Evolutionary conservation across 176 grass and related monocot species (phyloP).

Genomic region (Eleusine indica): DNA sequence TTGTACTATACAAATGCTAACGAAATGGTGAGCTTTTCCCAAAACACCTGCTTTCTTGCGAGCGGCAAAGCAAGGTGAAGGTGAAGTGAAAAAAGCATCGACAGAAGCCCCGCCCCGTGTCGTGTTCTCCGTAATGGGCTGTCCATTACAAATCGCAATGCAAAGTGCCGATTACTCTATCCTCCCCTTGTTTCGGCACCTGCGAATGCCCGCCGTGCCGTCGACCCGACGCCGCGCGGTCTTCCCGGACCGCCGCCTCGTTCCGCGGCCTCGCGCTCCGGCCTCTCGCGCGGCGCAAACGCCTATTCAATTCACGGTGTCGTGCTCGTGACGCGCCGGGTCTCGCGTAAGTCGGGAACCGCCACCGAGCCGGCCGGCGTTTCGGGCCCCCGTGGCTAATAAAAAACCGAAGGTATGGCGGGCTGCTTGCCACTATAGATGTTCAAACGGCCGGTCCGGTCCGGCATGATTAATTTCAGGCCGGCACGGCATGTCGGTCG

Average conservation of each 20-base stretch:
- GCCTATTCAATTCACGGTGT: background rate
- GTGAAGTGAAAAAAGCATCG: conserved; percentile 3
- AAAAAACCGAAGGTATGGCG: background rate
- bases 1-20: too few species aligned
- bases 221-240: conserved; percentile 13
- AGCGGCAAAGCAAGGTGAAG: too few species aligned
- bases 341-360: background rate
- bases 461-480: too few species aligned
- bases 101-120: background rate
- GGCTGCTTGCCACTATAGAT: too few species aligned
- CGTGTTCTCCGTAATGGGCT: conserved; percentile 27
- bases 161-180: background rate
- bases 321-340: background rate
- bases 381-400: background rate
- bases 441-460: too few species aligned
- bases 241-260: background rate
- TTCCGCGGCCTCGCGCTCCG: background rate
- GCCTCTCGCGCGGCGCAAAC: background rate
- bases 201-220: background rate
- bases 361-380: background rate
- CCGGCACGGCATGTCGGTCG: too few species aligned
- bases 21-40: too few species aligned
- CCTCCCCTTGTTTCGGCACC: background rate
- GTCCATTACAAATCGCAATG: background rate
- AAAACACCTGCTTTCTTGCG: too few species aligned